Evolutionary conservation across 176 grass and related monocot genomes (phyloP), one percentile per base, ranked within the genome.

Genomic region (Luzula sylvatica): DNA sequence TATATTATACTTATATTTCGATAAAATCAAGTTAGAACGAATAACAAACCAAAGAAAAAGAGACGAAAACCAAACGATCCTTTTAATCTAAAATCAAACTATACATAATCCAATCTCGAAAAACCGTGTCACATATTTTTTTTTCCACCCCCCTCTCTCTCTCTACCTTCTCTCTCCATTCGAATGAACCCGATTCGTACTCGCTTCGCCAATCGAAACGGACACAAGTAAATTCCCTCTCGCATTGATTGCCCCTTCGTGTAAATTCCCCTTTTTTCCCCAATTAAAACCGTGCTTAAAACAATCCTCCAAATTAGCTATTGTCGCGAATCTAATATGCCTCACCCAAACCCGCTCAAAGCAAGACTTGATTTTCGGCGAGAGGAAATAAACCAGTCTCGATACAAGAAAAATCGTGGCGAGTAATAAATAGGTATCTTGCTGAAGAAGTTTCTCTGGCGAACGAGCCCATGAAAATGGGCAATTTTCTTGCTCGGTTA

Each of bases 401-500:
- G 86, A 49, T 32, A 99, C 45, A 1, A 99, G 72, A 28, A 99
- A 92, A 46, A 58, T 67, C 0, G 53, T 65, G 29, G 93, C 86
- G 15, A 99, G 67, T 69, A 87, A 72, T 6, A 99, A 72, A 70
- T 99, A 99, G 15, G 72, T 82, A 65, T 92, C 93, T 65, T 92
- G 86, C 78, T 92, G 78, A 50, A 99, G 72, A 67, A 99, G 65
- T 51, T 99, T 99, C 69, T 99, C 93, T 38, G 93, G 93, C 2
- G 93, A 99, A 45, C 78, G 78, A 1, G 93, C 93, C 86, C 86
- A 92, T 60, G 86, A 83, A 49, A 99, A 99, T 11, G 93, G 93
- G 15, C 86, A 99, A 18, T 87, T 87, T 35, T 92, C 93, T 8
- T 50, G 93, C 13, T 87, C 82, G 0, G 24, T 38, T 2, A 72